Base-by-base conservation (phyloP, 305 asterid genomes). In the Fraxinus baroniana region DNA sequence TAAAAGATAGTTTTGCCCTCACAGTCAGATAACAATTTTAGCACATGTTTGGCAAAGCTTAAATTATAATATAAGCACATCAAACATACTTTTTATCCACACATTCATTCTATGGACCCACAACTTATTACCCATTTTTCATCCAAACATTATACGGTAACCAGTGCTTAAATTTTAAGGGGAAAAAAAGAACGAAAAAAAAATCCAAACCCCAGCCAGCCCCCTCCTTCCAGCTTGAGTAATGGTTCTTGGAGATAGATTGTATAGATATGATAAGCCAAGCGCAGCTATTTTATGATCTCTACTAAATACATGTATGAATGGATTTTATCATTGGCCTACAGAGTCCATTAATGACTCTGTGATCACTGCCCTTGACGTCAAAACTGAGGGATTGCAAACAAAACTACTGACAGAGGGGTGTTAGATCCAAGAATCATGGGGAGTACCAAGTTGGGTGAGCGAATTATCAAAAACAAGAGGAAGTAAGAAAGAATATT, bases 401-500 rank as follows among this genome's bases (percentile, higher is more conserved):
- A 22, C 46, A 71, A 71, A 6, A 33, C 37, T 15, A 70, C 22
- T 15, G 24, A 32, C 33, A 66, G 35, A 66, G 12, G 5, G 7
- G 72, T 7, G 15, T 64, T 24, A 64, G 15, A 20, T 13, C 74
- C 17, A 66, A 3, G 36, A 9, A 28, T 24, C 18, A 10, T 0
- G 3, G 37, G 39, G 74, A 68, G 74, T 12, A 13, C 74, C 39
- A 12, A 68, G 74, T 68, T 68, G n/a, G 15, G 3, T 12, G 33
- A 12, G 20, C 8, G 10, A 68, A 39, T 68, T 12, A 68, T 68
- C 39, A 28, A 26, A n/a, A 68, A 15, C 33, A 26, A 68, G 74
- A 12, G 74, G 74, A 2, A 30, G 74, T 33, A 52, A 28, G 76
- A 18, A 64, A 44, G 32, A 77, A 83, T 78, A 71, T 71, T 46